A percentile compares a stretch with the other conserved stretches of the same genome.
These are phyloP conservation scores for Cyphellophora attinorum DNA, from an alignment of 2,329 filamentous ascomycete genomes.

Conservation along the genomic window DNA sequence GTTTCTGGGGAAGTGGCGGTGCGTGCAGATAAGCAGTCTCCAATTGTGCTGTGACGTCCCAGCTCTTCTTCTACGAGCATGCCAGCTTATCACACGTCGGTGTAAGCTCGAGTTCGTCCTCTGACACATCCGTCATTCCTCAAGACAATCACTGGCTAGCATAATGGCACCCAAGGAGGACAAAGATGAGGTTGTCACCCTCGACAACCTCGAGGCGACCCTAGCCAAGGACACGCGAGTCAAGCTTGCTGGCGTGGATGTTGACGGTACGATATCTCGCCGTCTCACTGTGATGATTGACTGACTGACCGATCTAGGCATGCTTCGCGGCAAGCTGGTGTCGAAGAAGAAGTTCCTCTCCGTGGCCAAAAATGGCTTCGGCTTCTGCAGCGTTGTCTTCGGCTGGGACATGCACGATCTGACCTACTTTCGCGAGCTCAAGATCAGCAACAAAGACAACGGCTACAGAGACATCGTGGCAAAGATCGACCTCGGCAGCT, in stretches of 20 bases:
- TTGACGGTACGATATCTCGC: too few relatives aligned
- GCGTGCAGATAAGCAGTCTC: too few relatives aligned
- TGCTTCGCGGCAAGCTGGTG: constrained; percentile 80
- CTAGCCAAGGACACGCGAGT: constrained; percentile 66
- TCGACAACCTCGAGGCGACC: constrained; percentile 55
- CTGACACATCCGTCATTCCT: not conserved
- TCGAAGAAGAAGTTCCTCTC: constrained; percentile 89
- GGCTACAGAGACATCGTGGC: constrained; percentile 81
- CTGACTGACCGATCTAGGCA: constrained; percentile 25
- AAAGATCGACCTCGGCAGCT: constrained; percentile 66
- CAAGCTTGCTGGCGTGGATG: constrained; percentile 80
- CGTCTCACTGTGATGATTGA: too few relatives aligned
- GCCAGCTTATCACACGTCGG: too few relatives aligned
- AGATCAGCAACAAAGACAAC: constrained; percentile 82
- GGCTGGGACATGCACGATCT: constrained; percentile 97
- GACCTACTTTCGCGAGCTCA: constrained; percentile 77
- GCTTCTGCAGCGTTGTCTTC: constrained; percentile 89
- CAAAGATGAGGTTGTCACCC: constrained; percentile 39
- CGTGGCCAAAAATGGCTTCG: constrained; percentile 70
- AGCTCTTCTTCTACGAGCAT: too few relatives aligned
- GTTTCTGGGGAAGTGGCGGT: too few relatives aligned
- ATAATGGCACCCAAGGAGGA: constrained; percentile 9
- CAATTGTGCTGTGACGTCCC: too few relatives aligned
- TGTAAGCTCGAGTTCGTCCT: too few relatives aligned
- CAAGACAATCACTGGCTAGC: not conserved